A percentile compares a stretch with the other conserved stretches of the same genome.
phyloP scores from a whole-genome alignment of 2,329 filamentous ascomycete genomes.

The Pseudogymnoascus sp. region DNA sequence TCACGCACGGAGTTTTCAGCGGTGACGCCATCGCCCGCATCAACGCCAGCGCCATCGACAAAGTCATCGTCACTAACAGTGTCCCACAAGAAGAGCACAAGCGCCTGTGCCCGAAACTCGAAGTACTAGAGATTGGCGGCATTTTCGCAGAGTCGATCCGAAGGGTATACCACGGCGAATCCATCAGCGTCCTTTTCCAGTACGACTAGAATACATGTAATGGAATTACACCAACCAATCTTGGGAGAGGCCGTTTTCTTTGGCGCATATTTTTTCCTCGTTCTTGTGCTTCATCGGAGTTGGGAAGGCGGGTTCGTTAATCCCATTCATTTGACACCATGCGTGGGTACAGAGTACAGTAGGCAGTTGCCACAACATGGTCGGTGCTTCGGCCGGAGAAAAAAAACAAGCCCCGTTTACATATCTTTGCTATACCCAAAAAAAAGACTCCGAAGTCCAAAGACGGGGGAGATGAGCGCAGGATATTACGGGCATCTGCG shows the following conservation, averaged over 20 bases:
- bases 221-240: conserved; percentile 4
- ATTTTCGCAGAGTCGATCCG: conserved; percentile 94
- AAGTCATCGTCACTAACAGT: conserved; percentile 89
- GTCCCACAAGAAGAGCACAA: conserved; percentile 82
- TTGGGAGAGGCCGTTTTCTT: conserved; percentile 7
- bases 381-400: neutral
- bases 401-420: conserved; percentile 6
- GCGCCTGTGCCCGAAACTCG: conserved; percentile 72
- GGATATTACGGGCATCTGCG: conserved; percentile 8
- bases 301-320: conserved; percentile 5
- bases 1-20: conserved; percentile 92
- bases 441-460: neutral
- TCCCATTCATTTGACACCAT: conserved; percentile 2
- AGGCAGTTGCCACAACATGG: neutral
- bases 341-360: neutral
- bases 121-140: conserved; percentile 82
- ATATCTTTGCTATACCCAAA: conserved; percentile 1
- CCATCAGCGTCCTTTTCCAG: conserved; percentile 90
- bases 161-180: conserved; percentile 93
- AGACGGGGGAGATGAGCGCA: conserved; percentile 2
- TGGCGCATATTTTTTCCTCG: conserved; percentile 1
- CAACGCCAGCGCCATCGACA: conserved; percentile 87
- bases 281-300: conserved; percentile 5
- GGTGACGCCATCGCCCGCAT: conserved; percentile 91
- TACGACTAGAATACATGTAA: conserved; percentile 47